These are phyloP conservation scores for Trichoderma atroviride DNA, from an alignment of 2,329 filamentous ascomycete species.

Conservation along the genomic window DNA sequence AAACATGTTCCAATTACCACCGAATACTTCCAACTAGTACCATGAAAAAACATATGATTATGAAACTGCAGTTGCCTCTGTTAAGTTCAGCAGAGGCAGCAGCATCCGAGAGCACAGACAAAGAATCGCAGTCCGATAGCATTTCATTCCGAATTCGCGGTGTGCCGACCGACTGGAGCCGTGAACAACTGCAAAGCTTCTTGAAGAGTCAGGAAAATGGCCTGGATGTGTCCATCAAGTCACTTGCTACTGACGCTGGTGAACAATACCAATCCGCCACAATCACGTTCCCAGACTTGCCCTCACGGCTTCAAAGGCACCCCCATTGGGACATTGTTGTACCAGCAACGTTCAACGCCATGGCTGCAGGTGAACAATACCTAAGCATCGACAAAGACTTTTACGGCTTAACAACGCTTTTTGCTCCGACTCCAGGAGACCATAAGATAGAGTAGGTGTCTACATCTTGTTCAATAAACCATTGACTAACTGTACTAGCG, in stretches of 20 bases:
- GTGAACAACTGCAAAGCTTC: not conserved
- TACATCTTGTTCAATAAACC: not conserved
- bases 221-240: not conserved
- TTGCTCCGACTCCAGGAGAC: not conserved
- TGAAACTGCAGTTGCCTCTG: not conserved
- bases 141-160: not conserved
- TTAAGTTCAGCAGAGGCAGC: not conserved
- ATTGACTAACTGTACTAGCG: constrained; percentile 7
- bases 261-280: not conserved
- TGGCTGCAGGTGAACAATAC: not conserved
- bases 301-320: not conserved
- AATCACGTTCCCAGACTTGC: not conserved
- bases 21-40: not conserved
- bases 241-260: not conserved
- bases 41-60: not conserved
- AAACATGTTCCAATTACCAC: not conserved
- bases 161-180: not conserved
- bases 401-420: constrained; percentile 24
- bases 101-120: not conserved
- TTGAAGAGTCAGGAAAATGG: not conserved
- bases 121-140: not conserved
- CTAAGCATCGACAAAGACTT: constrained; percentile 15
- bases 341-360: not conserved
- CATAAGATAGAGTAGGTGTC: constrained; percentile 22
- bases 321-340: not conserved